phyloP scores from a whole-genome alignment of 1,139 yeast species.

The Keqinozyma sinolaborantium region DNA sequence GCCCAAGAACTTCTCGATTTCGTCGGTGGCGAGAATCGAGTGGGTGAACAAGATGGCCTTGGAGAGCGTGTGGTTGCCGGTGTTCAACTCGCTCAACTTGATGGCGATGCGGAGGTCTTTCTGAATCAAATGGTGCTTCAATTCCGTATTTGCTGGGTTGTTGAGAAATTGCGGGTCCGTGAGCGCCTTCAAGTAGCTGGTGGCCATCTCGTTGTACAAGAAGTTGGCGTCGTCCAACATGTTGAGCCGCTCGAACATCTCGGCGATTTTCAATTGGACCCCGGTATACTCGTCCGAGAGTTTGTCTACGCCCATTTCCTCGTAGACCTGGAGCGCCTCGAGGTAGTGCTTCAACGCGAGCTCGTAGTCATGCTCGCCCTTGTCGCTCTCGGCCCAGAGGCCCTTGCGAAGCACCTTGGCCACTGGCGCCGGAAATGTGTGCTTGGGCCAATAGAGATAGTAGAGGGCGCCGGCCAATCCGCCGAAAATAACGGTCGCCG shows the following conservation, averaged over 20 bases:
- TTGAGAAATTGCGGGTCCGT: conserved; percentile 18
- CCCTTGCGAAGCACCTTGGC: conserved; percentile 72
- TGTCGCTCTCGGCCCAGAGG: conserved; percentile 79
- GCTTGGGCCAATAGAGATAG: conserved; percentile 62
- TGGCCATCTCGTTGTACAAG: conserved; percentile 64
- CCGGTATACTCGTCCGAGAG: conserved; percentile 59
- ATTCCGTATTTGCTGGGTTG: conserved; percentile 9
- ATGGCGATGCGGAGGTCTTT: conserved; percentile 69
- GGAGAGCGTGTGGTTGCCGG: conserved; percentile 46
- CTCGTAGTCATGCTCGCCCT: conserved; percentile 59
- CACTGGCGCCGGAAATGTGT: conserved; percentile 51
- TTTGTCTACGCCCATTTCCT: conserved; percentile 44
- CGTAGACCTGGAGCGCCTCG: conserved; percentile 47
- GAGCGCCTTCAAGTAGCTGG: conserved; percentile 59
- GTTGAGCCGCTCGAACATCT: conserved; percentile 71
- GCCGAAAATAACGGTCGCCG: conserved; percentile 24
- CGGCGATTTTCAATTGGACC: conserved; percentile 79
- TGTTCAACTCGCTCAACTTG: conserved; percentile 59
- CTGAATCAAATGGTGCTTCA: conserved; percentile 48
- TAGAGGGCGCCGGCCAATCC: conserved; percentile 31
- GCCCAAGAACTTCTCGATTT: conserved; percentile 19
- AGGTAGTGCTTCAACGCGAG: conserved; percentile 69
- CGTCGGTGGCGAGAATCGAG: conserved; percentile 60
- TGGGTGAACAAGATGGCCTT: conserved; percentile 64
- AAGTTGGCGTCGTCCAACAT: conserved; percentile 61